phyloP scores from a whole-genome alignment of 495 filamentous ascomycete species.

The Collariella sp. region DNA sequence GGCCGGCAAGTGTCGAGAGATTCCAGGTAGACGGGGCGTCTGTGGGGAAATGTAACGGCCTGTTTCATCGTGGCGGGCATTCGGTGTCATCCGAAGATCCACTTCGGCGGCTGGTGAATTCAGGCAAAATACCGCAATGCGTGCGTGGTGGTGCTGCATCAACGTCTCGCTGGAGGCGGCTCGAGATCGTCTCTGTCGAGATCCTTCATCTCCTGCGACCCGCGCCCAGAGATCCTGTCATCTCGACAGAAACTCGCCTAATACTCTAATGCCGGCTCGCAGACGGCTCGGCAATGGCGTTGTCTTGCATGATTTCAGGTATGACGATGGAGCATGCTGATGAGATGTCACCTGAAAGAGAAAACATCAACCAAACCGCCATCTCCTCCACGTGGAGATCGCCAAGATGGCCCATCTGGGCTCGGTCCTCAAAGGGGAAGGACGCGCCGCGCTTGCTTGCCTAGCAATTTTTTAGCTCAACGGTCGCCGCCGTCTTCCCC shows the following conservation, averaged over 20 bases:
- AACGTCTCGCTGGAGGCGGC: background rate
- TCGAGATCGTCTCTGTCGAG: background rate
- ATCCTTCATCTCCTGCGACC: conserved; percentile 8
- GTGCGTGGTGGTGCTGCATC: background rate
- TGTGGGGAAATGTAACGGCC: conserved; percentile 17
- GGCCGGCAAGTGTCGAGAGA: background rate
- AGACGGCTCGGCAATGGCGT: conserved; percentile 19
- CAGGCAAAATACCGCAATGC: conserved; percentile 12
- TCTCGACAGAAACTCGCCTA: conserved; percentile 14
- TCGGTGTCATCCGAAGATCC: background rate
- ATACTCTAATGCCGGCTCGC: conserved; percentile 13
- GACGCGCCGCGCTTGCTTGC: background rate
- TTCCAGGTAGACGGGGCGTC: too few species aligned
- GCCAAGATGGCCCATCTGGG: background rate
- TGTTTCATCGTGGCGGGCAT: background rate
- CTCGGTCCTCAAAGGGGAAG: background rate
- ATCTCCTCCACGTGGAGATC: background rate
- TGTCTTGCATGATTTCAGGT: background rate
- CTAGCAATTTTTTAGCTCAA: background rate
- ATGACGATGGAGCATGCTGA: background rate
- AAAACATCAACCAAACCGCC: too few species aligned
- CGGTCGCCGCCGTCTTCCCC: too few species aligned
- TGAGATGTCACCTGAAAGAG: background rate
- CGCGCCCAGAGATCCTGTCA: conserved; percentile 19
- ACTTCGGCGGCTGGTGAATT: background rate